Percentiles rank a stretch among this genome's conserved stretches.
Conservation (phyloP, 768 basidiomycete species). For the Mycena alexandri region DNA sequence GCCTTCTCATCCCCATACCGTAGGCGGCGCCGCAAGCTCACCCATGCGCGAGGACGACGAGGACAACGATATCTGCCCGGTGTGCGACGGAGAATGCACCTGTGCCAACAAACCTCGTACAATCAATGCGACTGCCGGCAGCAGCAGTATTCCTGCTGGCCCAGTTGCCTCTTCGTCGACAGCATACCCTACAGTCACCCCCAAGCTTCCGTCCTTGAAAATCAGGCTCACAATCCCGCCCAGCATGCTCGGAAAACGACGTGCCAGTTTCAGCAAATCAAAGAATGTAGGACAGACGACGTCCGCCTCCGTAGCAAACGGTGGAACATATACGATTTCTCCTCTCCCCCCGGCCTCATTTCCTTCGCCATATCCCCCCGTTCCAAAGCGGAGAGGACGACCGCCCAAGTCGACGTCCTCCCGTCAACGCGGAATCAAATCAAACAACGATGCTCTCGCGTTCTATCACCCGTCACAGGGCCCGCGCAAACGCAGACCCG, state of each 20-base stretch:
- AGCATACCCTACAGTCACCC: conserved; percentile 46
- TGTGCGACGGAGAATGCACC: conserved; percentile 92
- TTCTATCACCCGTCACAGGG: conserved; percentile 33
- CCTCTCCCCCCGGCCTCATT: conserved; percentile 38
- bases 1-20: conserved; percentile 77
- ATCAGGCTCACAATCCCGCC: conserved; percentile 80
- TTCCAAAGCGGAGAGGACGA: conserved; percentile 67
- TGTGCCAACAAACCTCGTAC: conserved; percentile 66
- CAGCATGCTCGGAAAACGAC: conserved; percentile 62
- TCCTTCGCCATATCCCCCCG: conserved; percentile 33
- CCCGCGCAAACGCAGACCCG: conserved; percentile 39
- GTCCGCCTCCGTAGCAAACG: conserved; percentile 56
- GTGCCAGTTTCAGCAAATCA: conserved; percentile 46
- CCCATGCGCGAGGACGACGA: conserved; percentile 70
- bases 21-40: conserved; percentile 58
- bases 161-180: conserved; percentile 53
- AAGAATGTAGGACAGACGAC: conserved; percentile 50
- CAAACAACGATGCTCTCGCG: conserved; percentile 35
- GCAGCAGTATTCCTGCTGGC: conserved; percentile 48
- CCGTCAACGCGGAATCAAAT: conserved; percentile 46
- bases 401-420: conserved; percentile 63
- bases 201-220: conserved; percentile 64
- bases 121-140: conserved; percentile 54
- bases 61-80: conserved; percentile 89
- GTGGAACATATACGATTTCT: conserved; percentile 43